A percentile compares a stretch with the other conserved stretches of the same genome.
Conservation (phyloP, 2,329 filamentous ascomycete species). For the Parasarocladium wereldwijsianum region DNA sequence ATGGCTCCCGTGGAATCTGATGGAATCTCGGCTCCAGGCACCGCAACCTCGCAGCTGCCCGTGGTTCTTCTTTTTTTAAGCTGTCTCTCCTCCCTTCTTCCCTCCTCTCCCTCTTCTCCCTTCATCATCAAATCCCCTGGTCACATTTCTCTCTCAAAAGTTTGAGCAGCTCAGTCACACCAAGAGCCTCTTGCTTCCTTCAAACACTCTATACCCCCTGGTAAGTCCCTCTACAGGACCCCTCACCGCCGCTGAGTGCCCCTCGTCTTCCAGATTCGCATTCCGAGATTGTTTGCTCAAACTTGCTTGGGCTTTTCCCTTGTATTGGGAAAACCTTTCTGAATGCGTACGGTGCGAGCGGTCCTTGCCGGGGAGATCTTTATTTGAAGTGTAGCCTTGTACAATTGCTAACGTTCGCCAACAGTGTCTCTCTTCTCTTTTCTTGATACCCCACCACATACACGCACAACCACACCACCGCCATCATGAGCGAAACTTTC, state of each 20-base stretch:
- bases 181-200: conserved; percentile 7
- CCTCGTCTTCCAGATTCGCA: conserved; percentile 7
- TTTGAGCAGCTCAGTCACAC: conserved; percentile 6
- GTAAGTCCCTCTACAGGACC: conserved; percentile 7
- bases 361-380: neutral
- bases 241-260: neutral
- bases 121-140: conserved; percentile 9
- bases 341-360: neutral
- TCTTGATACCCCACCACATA: conserved; percentile 20
- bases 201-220: conserved; percentile 9
- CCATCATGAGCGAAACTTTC: conserved; percentile 90
- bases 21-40: conserved; percentile 25
- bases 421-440: conserved; percentile 14
- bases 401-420: neutral
- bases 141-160: conserved; percentile 9
- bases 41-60: conserved; percentile 10
- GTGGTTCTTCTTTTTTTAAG: conserved; percentile 22
- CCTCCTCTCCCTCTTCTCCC: conserved; percentile 6
- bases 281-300: conserved; percentile 2
- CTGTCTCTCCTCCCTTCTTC: conserved; percentile 9
- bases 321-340: neutral
- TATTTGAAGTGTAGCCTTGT: conserved; percentile 4
- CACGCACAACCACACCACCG: conserved; percentile 14
- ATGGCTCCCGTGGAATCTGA: conserved; percentile 25
- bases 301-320: neutral